Base-by-base conservation (phyloP, 768 basidiomycete genomes). In the Leccinum pellstonianum region DNA sequence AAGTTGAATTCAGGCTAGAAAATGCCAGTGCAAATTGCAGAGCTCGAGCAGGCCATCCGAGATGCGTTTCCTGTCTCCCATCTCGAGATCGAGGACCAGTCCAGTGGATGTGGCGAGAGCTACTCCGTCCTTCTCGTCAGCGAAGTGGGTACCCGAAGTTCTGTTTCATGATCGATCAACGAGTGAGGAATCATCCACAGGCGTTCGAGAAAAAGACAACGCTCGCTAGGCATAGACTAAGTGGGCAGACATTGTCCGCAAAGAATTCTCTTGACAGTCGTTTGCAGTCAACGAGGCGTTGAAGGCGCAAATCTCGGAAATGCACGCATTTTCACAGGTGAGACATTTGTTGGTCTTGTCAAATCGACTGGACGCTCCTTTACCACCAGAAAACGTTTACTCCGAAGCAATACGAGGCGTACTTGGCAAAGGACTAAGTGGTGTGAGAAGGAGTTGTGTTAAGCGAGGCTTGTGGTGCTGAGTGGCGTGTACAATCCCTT, bases 281-380 rank as follows among this genome's bases (percentile, higher is more conserved):
- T 8, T 52, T 27, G 17, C 61, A 93, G 91, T 94, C 59, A 93
- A 93, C 66, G 86, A 91, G 23, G 68, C 86, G 9, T 70, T 94
- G 67, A 93, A 90, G 75, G 76, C 75, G 2, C 79, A 92, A 65
- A 92, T 94, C 58, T 78, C 87, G 0, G 83, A 87, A 58, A 86
- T 94, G 82, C 91, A 94, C 66, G 91, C 92, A 5, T 94, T 94
- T 73, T 91, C 91, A 14, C 91, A 94, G 85, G 92, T 91, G 64
- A 55, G 75, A 52, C 23, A 49, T 12, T 4, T 25, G 5, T 10
- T 11, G 53, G 29, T 57, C 29, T 3, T 14, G 35, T 23, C 49
- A 25, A 52, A 33, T 51, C 29, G 37, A 23, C 58, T 50, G 7
- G 10, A 56, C 35, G 8, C 23, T 52, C 9, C 10, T 37, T 15